Evolutionary conservation across 2,329 filamentous ascomycete genomes (phyloP), one percentile per base, ranked within the genome.

Genomic region (Hypoxylon sp.): DNA sequence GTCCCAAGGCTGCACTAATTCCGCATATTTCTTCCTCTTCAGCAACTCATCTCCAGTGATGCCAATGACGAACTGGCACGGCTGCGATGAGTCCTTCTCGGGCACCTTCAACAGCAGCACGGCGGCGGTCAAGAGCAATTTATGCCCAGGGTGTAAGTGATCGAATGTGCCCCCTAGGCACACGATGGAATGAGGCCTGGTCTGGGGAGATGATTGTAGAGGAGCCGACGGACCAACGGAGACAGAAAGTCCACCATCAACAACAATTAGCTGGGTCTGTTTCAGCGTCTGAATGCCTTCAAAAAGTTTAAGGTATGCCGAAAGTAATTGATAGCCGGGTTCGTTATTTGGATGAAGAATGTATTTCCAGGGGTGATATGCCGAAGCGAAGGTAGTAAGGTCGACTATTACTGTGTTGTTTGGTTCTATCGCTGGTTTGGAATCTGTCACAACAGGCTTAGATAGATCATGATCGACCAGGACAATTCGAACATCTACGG

Each of bases 111-210:
- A 84, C 14, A 93, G 85, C 61, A 98, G 87, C 0, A 90, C 88
- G 0, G 92, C 93, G 67, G 94, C 94, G n/a, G 94, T 94, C 19
- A 99, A 87, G 19, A 99, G 87, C n/a, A 98, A 85, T 81, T 98
- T 99, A 82, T 99, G 96, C 5, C 96, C 96, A 3, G 93, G 90
- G 77, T 99, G 96, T 21, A 99, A 86, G 80, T 98, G 94, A 79
- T 99, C 96, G 80, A 98, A 99, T 0, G 96, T 99, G 9, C 96
- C 96, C 30, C 95, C 96, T 11, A 98, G 88, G 57, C 91, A 93
- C 53, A 97, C 91, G 13, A 88, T 86, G 65, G 84, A 81, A 77
- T 92, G 87, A 45, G 79, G 75, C 23, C 70, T 68, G 1, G 77
- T 77, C 45, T 74, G 74, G 2, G 73, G 36, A 14, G 71, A 56